A percentile compares a stretch with the other conserved stretches of the same genome.
These are phyloP conservation scores for Nemania sp. DNA, from an alignment of 2,329 filamentous ascomycete genomes.

Conservation along the genomic window DNA sequence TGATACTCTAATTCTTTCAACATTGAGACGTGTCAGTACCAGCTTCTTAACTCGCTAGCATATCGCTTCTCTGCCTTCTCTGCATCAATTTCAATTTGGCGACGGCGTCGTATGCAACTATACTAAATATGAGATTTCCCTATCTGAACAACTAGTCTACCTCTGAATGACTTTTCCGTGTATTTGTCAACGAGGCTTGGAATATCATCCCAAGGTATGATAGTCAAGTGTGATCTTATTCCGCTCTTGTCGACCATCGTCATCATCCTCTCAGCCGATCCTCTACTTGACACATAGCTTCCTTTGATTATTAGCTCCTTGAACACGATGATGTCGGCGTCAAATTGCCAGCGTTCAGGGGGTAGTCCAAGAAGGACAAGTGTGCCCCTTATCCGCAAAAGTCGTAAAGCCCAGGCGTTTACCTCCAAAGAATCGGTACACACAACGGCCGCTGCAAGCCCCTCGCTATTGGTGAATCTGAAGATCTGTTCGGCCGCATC, in stretches of 20 bases:
- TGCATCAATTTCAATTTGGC: no score
- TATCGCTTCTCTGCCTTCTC: no score
- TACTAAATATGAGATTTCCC: not conserved
- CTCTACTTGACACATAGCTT: slow-evolving; percentile 22
- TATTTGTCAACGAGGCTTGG: slow-evolving; percentile 8
- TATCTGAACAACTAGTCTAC: slow-evolving; percentile 20
- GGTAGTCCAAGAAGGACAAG: slow-evolving; percentile 19
- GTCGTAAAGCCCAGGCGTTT: slow-evolving; percentile 15
- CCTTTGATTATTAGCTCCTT: slow-evolving; percentile 16
- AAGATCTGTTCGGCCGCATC: slow-evolving; percentile 15
- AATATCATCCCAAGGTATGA: slow-evolving; percentile 15
- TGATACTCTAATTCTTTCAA: no score
- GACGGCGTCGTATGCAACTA: not conserved
- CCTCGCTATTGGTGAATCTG: slow-evolving; percentile 12
- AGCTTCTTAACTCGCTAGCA: no score
- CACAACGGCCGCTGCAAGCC: slow-evolving; percentile 13
- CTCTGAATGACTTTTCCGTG: slow-evolving; percentile 17
- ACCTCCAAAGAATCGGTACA: slow-evolving; percentile 23
- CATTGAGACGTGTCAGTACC: no score
- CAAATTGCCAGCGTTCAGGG: slow-evolving; percentile 17
- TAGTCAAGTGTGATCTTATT: slow-evolving; percentile 13
- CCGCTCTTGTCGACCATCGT: not conserved
- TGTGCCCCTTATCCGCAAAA: slow-evolving; percentile 13
- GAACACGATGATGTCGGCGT: slow-evolving; percentile 18
- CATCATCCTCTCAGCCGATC: slow-evolving; percentile 23